phyloP scores from a whole-genome alignment of 495 filamentous ascomycete species.

The Thozetella sp. region DNA sequence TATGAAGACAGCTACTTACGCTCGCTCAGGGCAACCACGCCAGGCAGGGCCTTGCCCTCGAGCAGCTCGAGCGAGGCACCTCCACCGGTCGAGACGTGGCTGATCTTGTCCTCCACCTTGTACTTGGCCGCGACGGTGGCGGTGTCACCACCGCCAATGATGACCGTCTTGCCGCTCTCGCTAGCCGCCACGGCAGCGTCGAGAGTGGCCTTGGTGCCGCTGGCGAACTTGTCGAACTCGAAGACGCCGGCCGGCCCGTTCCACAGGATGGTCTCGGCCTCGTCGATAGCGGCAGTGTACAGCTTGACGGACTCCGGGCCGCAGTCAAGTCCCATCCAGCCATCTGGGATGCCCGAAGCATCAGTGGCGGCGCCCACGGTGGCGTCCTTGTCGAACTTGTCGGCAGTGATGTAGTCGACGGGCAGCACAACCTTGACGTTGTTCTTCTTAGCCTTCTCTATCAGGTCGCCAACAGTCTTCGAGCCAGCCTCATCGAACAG shows the following conservation, averaged over 20 bases:
- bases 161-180: constrained; percentile 84
- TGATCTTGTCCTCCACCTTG: constrained; percentile 91
- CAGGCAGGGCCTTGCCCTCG: constrained; percentile 96
- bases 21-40: constrained; percentile 90
- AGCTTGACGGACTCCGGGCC: constrained; percentile 84
- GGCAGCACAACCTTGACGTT: constrained; percentile 93
- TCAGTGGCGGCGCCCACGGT: constrained; percentile 82
- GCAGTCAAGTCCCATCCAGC: constrained; percentile 96
- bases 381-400: constrained; percentile 91
- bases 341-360: constrained; percentile 87
- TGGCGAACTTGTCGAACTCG: constrained; percentile 92
- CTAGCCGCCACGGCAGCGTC: constrained; percentile 82
- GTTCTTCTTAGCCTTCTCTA: constrained; percentile 96
- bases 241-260: constrained; percentile 98
- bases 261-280: constrained; percentile 97
- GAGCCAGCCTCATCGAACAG: constrained; percentile 94
- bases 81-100: constrained; percentile 96
- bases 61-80: constrained; percentile 94
- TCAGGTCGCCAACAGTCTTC: constrained; percentile 85
- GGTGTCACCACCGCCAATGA: constrained; percentile 98
- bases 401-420: constrained; percentile 91
- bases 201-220: constrained; percentile 86
- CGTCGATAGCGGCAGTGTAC: constrained; percentile 80
- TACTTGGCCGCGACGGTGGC: constrained; percentile 98
- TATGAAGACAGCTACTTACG: constrained; percentile 31